These are phyloP conservation scores for Boletales sp. DNA, from an alignment of 768 basidiomycete species.

Conservation along the genomic window DNA sequence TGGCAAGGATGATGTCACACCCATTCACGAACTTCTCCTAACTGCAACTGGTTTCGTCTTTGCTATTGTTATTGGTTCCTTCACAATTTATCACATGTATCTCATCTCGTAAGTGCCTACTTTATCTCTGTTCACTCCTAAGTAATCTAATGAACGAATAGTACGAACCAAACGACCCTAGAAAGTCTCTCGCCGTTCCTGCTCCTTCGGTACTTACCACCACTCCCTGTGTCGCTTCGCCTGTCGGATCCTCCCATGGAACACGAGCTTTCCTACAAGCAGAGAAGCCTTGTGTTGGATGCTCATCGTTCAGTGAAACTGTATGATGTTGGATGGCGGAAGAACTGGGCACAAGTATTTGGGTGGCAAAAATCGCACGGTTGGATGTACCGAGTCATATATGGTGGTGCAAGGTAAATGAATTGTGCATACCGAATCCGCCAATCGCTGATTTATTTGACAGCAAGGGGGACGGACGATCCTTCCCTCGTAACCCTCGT, in stretches of 20 bases:
- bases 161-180: conserved; percentile 84
- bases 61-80: conserved; percentile 67
- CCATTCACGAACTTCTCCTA: conserved; percentile 68
- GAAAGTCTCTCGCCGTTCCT: conserved; percentile 75
- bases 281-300: conserved; percentile 61
- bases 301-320: conserved; percentile 58
- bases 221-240: conserved; percentile 44
- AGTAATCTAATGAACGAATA: conserved; percentile 23
- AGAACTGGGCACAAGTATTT: conserved; percentile 67
- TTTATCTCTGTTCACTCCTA: background rate
- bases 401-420: conserved; percentile 65
- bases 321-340: conserved; percentile 73
- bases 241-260: conserved; percentile 71
- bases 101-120: conserved; percentile 57
- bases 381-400: conserved; percentile 51
- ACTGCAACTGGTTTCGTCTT: conserved; percentile 58
- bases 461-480: conserved; percentile 64
- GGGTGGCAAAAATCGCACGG: conserved; percentile 53
- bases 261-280: conserved; percentile 61
- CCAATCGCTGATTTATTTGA: conserved; percentile 4
- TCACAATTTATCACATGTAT: conserved; percentile 73
- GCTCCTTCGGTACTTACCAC: conserved; percentile 67
- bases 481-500: conserved; percentile 64
- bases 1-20: conserved; percentile 56
- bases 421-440: background rate